phyloP scores from a whole-genome alignment of 1,139 yeast genomes.

The Torulaspora pretoriensis region DNA sequence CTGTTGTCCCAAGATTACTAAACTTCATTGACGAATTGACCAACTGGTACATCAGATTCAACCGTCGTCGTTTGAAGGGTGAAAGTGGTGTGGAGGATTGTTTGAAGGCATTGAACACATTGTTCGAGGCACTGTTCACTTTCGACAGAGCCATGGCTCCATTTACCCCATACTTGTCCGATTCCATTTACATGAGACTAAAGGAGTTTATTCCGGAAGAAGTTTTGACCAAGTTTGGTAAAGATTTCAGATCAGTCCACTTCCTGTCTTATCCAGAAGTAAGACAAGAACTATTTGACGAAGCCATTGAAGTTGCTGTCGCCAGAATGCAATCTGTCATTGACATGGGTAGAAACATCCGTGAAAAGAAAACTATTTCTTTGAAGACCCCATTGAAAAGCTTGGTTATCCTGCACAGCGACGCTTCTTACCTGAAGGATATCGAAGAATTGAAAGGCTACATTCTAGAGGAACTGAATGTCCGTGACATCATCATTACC shows the following conservation, averaged over 20 bases:
- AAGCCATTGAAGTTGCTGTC: conserved; percentile 75
- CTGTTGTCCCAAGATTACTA: conserved; percentile 91
- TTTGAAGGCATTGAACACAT: conserved; percentile 77
- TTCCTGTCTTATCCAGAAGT: conserved; percentile 85
- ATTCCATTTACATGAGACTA: conserved; percentile 78
- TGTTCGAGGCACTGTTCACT: conserved; percentile 83
- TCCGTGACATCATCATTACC: conserved; percentile 82
- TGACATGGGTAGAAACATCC: conserved; percentile 91
- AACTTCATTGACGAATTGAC: conserved; percentile 90
- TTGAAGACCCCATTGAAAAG: conserved; percentile 92
- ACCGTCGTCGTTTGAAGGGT: conserved; percentile 97
- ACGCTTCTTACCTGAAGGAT: conserved; percentile 68
- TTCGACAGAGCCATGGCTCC: conserved; percentile 98
- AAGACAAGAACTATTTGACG: conserved; percentile 78
- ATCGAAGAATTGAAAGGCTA: conserved; percentile 72
- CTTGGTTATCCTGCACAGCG: conserved; percentile 80
- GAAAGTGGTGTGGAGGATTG: conserved; percentile 83
- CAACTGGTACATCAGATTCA: conserved; percentile 98
- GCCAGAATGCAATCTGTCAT: conserved; percentile 96
- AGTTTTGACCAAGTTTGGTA: conserved; percentile 41
- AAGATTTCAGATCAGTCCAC: conserved; percentile 82
- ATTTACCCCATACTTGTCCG: conserved; percentile 94
- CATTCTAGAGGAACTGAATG: conserved; percentile 85
- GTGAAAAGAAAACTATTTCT: conserved; percentile 92
- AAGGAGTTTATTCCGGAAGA: conserved; percentile 55